Evolutionary conservation across 371 early-diverging fungal species (phyloP).

Genomic region (Mortierella sp.): DNA sequence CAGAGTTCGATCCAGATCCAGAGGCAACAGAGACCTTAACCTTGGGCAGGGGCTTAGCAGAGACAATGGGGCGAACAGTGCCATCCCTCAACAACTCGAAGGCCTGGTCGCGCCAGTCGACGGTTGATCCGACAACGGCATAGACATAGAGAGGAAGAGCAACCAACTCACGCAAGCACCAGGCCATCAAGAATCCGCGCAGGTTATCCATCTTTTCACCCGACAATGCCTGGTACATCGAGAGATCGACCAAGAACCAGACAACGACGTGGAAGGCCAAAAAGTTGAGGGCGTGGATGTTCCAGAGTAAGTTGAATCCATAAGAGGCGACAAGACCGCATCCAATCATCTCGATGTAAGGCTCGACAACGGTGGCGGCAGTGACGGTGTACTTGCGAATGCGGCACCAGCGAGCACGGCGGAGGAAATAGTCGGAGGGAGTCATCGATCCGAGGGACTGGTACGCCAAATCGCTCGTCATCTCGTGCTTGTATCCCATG

Average conservation of each 20-base stretch:
- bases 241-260: conserved; percentile 83
- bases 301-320: conserved; percentile 67
- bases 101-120: conserved; percentile 88
- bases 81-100: conserved; percentile 71
- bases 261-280: conserved; percentile 75
- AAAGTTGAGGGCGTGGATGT: conserved; percentile 62
- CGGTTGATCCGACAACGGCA: conserved; percentile 85
- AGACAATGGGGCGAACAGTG: conserved; percentile 62
- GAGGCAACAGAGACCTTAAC: neutral
- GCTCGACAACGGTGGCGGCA: conserved; percentile 89
- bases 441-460: conserved; percentile 86
- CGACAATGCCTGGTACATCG: conserved; percentile 69
- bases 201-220: conserved; percentile 56
- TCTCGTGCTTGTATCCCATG: conserved; percentile 83
- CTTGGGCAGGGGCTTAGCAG: conserved; percentile 29
- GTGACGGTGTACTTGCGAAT: conserved; percentile 93
- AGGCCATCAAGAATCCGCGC: conserved; percentile 64
- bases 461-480: conserved; percentile 88
- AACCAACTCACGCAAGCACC: conserved; percentile 83
- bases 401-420: conserved; percentile 93
- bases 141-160: conserved; percentile 88
- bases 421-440: conserved; percentile 80
- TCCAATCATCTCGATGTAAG: conserved; percentile 90
- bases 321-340: conserved; percentile 82
- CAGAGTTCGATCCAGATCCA: conserved; percentile 2